phyloP scores from a whole-genome alignment of 2,329 filamentous ascomycete species.

The Colletotrichum nymphaeae region DNA sequence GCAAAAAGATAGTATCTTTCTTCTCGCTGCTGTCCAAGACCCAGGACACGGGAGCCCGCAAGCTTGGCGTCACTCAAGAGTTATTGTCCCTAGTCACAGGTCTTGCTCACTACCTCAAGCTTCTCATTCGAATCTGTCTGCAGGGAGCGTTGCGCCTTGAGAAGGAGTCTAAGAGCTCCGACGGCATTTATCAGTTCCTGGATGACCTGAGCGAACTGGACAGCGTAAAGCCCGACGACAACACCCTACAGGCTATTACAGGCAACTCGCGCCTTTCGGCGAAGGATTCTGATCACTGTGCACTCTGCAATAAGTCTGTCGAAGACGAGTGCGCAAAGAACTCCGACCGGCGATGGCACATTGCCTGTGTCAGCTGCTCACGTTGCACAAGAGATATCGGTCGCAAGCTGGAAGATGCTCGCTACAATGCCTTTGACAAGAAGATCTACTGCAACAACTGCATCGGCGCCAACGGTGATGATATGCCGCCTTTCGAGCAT shows the following conservation, averaged over 20 bases:
- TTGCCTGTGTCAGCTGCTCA: constrained; percentile 82
- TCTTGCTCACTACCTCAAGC: constrained; percentile 95
- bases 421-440: constrained; percentile 75
- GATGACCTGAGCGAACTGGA: constrained; percentile 89
- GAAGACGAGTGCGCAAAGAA: constrained; percentile 91
- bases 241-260: constrained; percentile 72
- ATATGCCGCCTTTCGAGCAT: constrained; percentile 69
- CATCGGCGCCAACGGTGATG: constrained; percentile 65
- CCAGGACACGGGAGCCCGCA: constrained; percentile 88
- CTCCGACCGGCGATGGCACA: constrained; percentile 84
- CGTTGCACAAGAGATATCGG: constrained; percentile 75
- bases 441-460: constrained; percentile 80
- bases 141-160: constrained; percentile 94
- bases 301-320: constrained; percentile 84
- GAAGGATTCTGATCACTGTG: constrained; percentile 86
- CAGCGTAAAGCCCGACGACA: constrained; percentile 76
- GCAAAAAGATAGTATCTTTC: constrained; percentile 99
- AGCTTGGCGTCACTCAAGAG: constrained; percentile 96
- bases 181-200: constrained; percentile 85
- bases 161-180: constrained; percentile 79
- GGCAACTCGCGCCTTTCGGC: constrained; percentile 76
- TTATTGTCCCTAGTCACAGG: constrained; percentile 97
- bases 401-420: constrained; percentile 74
- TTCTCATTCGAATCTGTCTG: constrained; percentile 95
- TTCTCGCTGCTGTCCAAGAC: constrained; percentile 95